Base-by-base conservation (phyloP, 352 stramenopile species). In the Halophytophthora polymorphica region DNA sequence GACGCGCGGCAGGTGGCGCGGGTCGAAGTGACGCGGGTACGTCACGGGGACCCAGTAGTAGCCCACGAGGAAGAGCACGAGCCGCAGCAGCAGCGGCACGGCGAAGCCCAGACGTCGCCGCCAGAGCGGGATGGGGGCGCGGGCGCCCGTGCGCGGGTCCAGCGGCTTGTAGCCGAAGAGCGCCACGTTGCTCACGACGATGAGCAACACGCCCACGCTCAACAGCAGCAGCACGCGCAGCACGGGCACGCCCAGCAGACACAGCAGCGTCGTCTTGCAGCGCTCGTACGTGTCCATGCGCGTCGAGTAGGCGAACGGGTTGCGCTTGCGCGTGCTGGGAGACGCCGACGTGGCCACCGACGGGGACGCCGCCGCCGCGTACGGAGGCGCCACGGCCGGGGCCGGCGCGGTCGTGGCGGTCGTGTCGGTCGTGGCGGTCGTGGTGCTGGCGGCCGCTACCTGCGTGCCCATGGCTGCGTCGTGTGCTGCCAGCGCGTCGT, bases 41-140 rank as follows among this genome's bases (percentile, higher is more conserved):
- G 58, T 76, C 18, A 86, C 64, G 0, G 73, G 56, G 40, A 89
- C 69, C 69, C 72, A 89, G 64, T 89, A 79, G 61, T 81, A 89
- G 4, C 78, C 78, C 15, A 86, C 56, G 7, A 85, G 51, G 45
- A 89, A 73, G 50, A 90, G 69, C 6, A 79, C 42, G 6, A 59
- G 45, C n/a, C 73, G 73, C 8, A 79, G 56, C 33, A 87, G 42
- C 28, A 71, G 66, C 10, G 71, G 71, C 4, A 79, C 61, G 0
- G 68, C 63, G 4, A 46, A 45, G 17, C 69, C 54, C 1, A 73
- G 47, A 25, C 77, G 40, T 11, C 62, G 71, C 33, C 78, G 71
- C 78, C 78, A 87, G 0, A 8, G 38, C 0, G 78, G 62, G 25
- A 89, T 53, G 36, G 62, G 44, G 5, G 50, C 35, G 33, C 66